Evolutionary conservation across 148 eudicot genomes (phyloP).

Genomic region (Fallopia convolvulus): DNA sequence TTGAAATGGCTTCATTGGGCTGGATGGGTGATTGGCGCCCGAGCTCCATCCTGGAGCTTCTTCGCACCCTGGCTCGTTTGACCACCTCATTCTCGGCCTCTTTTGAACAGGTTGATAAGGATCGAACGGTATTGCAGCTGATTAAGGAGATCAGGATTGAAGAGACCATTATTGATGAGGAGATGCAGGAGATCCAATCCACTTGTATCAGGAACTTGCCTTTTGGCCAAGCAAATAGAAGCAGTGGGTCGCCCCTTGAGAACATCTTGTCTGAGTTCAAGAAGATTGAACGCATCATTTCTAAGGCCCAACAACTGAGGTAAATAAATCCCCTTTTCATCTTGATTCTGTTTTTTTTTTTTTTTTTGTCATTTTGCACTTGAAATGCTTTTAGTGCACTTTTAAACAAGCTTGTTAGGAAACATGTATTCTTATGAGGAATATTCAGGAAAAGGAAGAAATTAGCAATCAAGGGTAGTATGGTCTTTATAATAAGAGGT

Average conservation of each 20-base stretch:
- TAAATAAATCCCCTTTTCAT: conserved; percentile 16
- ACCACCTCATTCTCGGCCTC: conserved; percentile 22
- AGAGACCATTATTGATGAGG: conserved; percentile 83
- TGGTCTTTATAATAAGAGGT: too few relatives aligned
- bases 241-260: conserved; percentile 20
- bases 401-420: not conserved
- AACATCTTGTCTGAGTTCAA: conserved; percentile 50
- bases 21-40: conserved; percentile 99
- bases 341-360: not conserved
- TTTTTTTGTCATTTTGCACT: not conserved
- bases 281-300: conserved; percentile 66
- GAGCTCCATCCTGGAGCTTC: conserved; percentile 63
- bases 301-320: conserved; percentile 86
- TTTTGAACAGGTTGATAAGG: conserved; percentile 30
- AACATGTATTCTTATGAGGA: too few relatives aligned
- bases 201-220: conserved; percentile 70
- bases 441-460: too few relatives aligned
- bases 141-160: conserved; percentile 68
- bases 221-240: conserved; percentile 27
- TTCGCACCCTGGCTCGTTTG: conserved; percentile 33
- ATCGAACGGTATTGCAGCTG: conserved; percentile 38
- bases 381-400: not conserved
- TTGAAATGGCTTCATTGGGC: conserved; percentile 50
- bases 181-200: conserved; percentile 89
- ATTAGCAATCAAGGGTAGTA: too few relatives aligned